These are phyloP conservation scores for Flaveria trinervia DNA, from an alignment of 129 eudicot genomes.

Conservation along the genomic window DNA sequence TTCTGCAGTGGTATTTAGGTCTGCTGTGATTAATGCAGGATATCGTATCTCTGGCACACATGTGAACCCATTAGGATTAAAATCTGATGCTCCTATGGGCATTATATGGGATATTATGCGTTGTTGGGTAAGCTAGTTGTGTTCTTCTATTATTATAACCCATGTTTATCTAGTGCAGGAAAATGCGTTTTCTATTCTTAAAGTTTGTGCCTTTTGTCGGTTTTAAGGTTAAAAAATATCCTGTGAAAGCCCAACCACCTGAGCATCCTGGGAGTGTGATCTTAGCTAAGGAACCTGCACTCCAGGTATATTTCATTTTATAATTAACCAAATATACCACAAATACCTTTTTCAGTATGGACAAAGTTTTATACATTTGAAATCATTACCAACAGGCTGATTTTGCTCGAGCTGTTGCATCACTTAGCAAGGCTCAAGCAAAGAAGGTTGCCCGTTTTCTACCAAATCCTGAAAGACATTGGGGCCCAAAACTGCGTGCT, in stretches of 20 bases:
- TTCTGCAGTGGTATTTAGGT: constrained; percentile 82
- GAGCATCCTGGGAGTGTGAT: constrained; percentile 90
- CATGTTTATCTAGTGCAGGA: neutral
- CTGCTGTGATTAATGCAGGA: constrained; percentile 99
- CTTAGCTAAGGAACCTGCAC: constrained; percentile 82
- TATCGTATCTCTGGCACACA: constrained; percentile 97
- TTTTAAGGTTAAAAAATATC: constrained; percentile 74
- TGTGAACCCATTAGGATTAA: constrained; percentile 85
- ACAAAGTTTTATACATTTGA: neutral
- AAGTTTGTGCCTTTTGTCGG: constrained; percentile 1
- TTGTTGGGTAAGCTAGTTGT: constrained; percentile 79
- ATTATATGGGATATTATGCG: constrained; percentile 99
- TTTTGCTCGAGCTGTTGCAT: constrained; percentile 85
- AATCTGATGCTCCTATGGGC: constrained; percentile 97
- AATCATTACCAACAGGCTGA: constrained; percentile 54
- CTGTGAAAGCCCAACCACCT: constrained; percentile 88
- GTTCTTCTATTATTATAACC: neutral
- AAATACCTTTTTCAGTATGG: neutral
- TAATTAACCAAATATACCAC: neutral
- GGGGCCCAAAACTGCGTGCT: constrained; percentile 97
- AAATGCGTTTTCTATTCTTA: constrained; percentile 10
- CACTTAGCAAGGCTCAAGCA: constrained; percentile 94
- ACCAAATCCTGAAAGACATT: constrained; percentile 93
- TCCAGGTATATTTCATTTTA: constrained; percentile 51
- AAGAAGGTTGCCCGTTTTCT: constrained; percentile 96